Base-by-base conservation (phyloP, 2,329 filamentous ascomycete genomes). In the Talaromyces atroroseus region DNA sequence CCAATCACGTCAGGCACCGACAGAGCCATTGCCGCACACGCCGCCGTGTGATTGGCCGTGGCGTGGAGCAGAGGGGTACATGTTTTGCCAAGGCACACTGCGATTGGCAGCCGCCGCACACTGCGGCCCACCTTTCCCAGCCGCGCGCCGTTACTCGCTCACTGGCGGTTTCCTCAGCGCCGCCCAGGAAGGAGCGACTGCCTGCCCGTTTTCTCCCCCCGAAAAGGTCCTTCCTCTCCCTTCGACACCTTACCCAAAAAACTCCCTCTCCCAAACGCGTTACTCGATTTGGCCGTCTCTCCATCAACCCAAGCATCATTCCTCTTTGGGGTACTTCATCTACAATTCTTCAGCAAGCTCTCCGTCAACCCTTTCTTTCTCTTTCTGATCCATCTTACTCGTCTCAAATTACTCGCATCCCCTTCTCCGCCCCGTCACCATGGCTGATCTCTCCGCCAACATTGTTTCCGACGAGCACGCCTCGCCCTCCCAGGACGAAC, bases 391-490 rank as follows among this genome's bases (percentile, higher is more conserved):
- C 49, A 4, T 40, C 48, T 46, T 47, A 36, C 46, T 49, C 52
- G 38, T 54, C 52, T 23, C 40, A 49, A 54, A 40, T 42, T 26
- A 32, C 45, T 16, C 34, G 20, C 5, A 48, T 44, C 29, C 52
- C 59, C 53, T 59, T 59, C 40, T 54, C 32, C 52, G 61, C 18
- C 21, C 32, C 50, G 26, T 63, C 61, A 66, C 56, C 62, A 90
- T 91, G 88, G 86, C 86, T 80, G 88, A 91, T 78, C 87, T 90
- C 76, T 83, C 86, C 70, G 86, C 88, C 72, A 54, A 49, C 36
- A 85, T 89, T 80, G 85, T 88, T 68, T 24, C 57, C 49, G 86
- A 89, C 71, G 85, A 85, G 66, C 88, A 88, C 65, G 84, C 87
- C 61, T 85, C 83, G 66, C 86, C 88, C 66, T 82, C 88, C 70